Base-by-base conservation (phyloP, 192 early-diverging fungal species). In the Chytriomyces sp. region DNA sequence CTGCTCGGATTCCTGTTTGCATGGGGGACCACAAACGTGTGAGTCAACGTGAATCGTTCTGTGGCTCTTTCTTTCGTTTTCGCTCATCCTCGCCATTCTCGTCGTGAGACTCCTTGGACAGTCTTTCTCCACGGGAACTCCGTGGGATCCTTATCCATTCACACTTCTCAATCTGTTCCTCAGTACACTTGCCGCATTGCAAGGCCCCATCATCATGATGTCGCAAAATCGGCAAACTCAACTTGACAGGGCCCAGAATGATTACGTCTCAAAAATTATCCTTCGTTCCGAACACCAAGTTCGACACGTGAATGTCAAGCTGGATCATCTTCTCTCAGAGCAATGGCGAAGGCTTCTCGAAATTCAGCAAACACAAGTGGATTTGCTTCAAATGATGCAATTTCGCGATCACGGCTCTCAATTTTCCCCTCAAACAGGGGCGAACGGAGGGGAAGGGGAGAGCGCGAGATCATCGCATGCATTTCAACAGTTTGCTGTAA, bases 171-270 rank as follows among this genome's bases (percentile, higher is more conserved):
- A 86, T 71, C 67, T 86, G 48, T 73, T 86, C 44, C 64, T 86
- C 59, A 74, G 68, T 20, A 79, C 74, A 64, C 16, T 86, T 45
- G 85, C 85, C 10, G 82, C 82, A 23, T 64, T 80, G 23, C 85
- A 86, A 75, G 85, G 81, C 9, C 85, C 85, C 43, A 64, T 86
- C 61, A 86, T 86, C 63, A 86, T 86, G 85, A 86, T 86, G 85
- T 82, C 82, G 5, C 85, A 86, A 66, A 86, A 86, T 64, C 28
- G 85, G 1, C 82, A 84, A 69, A 24, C 79, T 16, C 81, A 71
- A 28, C 26, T 82, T n/a, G 85, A 86, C 64, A 13, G 79, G 2
- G 10, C 62, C 18, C 77, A 86, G 62, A 80, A 47, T 50, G 73
- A 80, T 68, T 86, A 77, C 73, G 66, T 86, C 49, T 64, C 76